Evolutionary conservation across 2,329 filamentous ascomycete species (phyloP), one percentile per base, ranked within the genome.

Genomic region (Hymenoscyphus salicellus): DNA sequence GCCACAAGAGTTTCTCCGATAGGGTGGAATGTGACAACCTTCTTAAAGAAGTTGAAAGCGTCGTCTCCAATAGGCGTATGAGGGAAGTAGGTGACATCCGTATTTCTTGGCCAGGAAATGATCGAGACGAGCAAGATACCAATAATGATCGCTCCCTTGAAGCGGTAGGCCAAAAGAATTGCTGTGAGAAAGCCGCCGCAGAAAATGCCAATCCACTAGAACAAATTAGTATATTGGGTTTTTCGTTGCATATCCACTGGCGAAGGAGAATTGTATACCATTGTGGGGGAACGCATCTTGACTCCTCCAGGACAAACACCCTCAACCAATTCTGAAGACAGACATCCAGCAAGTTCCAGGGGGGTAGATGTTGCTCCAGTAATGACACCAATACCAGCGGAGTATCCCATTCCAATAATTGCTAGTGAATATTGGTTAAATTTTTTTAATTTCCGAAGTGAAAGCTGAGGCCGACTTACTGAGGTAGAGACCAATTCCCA

Each of bases 81-180:
- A 0, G 91, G 91, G 79, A 95, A 95, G 77, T 91, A 93, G 10
- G 91, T 93, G 63, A 95, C 87, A 0, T 83, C 75, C 0, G 91
- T 93, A 16, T 80, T 79, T 33, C 92, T 85, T 0, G 92, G 92
- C 92, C 92, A 96, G 8, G 91, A 94, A 76, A 94, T 91, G 77
- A 95, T 89, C 69, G 89, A 91, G 65, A 95, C 91, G 33, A 95
- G 84, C 33, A 93, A 75, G 70, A 96, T 94, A 52, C 92, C 92
- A 38, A 85, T 83, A 72, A 95, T 92, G 71, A 95, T 90, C 63
- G 92, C 91, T 66, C 91, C 91, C 79, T 93, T 93, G 77, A 95
- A 85, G 30, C 90, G 87, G 77, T 92, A 95, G 79, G 92, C 84
- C 86, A 93, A 89, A 63, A 95, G 79, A 69, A 94, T 78, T 41